Base-by-base conservation (phyloP, 1,284 basidiomycete genomes). In the Heterobasidion irregulare region DNA sequence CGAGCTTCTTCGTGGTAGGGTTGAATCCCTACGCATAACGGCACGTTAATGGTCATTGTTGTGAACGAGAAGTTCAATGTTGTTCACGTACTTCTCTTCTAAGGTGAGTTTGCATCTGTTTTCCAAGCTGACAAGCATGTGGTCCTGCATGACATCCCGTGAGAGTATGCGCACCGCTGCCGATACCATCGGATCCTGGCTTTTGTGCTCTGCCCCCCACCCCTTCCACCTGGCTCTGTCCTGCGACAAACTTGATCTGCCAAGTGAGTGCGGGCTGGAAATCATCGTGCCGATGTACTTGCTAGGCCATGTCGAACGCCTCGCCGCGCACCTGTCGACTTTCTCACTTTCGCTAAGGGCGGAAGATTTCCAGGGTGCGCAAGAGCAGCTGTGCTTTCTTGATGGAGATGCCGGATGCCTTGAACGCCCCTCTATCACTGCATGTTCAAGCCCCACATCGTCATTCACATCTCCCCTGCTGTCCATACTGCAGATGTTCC, bases 1-100 rank as follows among this genome's bases (percentile, higher is more conserved):
- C 93, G 47, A 98, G 84, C 71, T 82, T 87, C 74, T 89, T 85
- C 52, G 77, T 83, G 19, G 67, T 66, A 41, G 79, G 64, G 72
- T 89, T 89, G 70, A 83, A 90, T 45, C 89, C 92, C 87, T 89
- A 62, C 9, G 8, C 12, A 56, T 56, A 49, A 54, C 43, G 41
- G 50, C 53, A 36, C 18, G 50, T 55, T 36, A 44, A 19, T 45
- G 8, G 26, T 45, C 36, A 15, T 52, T 52, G n/a, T 16, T 62
- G 61, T n/a, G 41, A 36, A 26, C 9, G 49, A 2, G 36, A 45
- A 50, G 15, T 33, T n/a, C 52, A 33, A 50, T 26, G 32, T n/a
- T n/a, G n/a, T n/a, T n/a, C n/a, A n/a, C n/a, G n/a, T n/a, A n/a
- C n/a, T n/a, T n/a, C n/a, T n/a, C n/a, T n/a, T n/a, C n/a, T n/a